phyloP scores from a whole-genome alignment of 331 rosid genomes.

The Dryas integrifolia region DNA sequence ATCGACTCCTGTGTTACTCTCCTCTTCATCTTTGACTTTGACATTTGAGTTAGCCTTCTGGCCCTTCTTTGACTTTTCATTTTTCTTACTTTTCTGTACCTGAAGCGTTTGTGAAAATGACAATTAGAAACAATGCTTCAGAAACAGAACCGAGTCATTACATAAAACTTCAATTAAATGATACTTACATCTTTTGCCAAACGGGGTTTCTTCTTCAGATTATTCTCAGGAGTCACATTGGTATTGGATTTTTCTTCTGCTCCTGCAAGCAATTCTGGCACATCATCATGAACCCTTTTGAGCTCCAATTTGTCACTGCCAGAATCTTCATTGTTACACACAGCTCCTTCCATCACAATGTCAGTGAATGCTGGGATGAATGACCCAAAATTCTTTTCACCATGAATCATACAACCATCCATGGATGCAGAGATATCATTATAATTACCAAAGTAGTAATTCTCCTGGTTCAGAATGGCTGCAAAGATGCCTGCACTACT shows the following conservation, averaged over 20 bases:
- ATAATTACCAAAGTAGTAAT: constrained; percentile 38
- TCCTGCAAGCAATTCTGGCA: too few relatives aligned
- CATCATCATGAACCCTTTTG: constrained; percentile 50
- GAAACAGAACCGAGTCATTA: not conserved
- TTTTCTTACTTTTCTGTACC: constrained; percentile 50
- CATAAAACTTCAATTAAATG: not conserved
- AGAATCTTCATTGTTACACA: constrained; percentile 30
- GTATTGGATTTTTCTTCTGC: constrained; percentile 11
- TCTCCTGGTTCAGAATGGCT: constrained; percentile 34
- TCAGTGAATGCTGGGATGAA: constrained; percentile 36
- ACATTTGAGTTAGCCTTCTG: constrained; percentile 28
- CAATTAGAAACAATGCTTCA: constrained; percentile 10
- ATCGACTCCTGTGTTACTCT: constrained; percentile 29
- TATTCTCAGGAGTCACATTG: constrained; percentile 8
- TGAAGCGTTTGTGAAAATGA: constrained; percentile 18
- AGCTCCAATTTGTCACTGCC: constrained; percentile 26
- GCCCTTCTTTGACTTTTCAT: constrained; percentile 37
- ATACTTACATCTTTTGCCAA: constrained; percentile 38
- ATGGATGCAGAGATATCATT: constrained; percentile 31
- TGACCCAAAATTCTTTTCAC: constrained; percentile 36
- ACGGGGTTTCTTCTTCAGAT: constrained; percentile 43
- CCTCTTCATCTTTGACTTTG: constrained; percentile 43
- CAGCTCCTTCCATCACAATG: constrained; percentile 44
- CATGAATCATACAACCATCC: constrained; percentile 43
- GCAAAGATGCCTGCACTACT: constrained; percentile 22